phyloP scores from a whole-genome alignment of 768 basidiomycete species.

The Calvatia gigantea region DNA sequence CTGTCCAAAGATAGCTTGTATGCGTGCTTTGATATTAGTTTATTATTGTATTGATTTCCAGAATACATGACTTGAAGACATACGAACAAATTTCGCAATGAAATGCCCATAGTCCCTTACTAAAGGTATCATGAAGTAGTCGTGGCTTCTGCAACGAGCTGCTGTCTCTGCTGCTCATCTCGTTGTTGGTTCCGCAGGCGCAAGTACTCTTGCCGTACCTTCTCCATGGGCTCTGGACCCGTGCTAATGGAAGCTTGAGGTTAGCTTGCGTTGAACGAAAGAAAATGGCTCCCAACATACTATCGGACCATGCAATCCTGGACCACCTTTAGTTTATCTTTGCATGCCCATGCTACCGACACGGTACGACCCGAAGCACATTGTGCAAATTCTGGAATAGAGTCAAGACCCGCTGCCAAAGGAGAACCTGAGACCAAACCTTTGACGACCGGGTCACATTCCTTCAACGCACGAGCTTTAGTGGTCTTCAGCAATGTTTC shows the following conservation, averaged over 20 bases:
- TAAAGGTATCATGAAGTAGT: background rate
- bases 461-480: constrained; percentile 73
- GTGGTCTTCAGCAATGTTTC: constrained; percentile 81
- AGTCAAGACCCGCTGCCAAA: background rate
- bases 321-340: constrained; percentile 59
- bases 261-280: background rate
- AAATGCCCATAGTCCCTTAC: background rate
- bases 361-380: constrained; percentile 79
- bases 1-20: background rate
- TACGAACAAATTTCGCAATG: background rate
- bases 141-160: background rate
- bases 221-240: constrained; percentile 69
- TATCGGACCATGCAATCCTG: constrained; percentile 80
- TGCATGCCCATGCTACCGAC: constrained; percentile 85
- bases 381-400: constrained; percentile 68
- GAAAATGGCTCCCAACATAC: constrained; percentile 41
- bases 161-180: constrained; percentile 15
- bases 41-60: background rate
- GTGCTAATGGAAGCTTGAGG: constrained; percentile 44
- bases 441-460: constrained; percentile 75
- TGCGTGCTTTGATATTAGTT: background rate
- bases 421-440: constrained; percentile 37
- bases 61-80: constrained; percentile 9
- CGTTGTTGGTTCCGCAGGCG: constrained; percentile 51
- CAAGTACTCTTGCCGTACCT: constrained; percentile 68